Evolutionary conservation across 176 grass and related monocot species (phyloP).

Genomic region (Stipa capillata): DNA sequence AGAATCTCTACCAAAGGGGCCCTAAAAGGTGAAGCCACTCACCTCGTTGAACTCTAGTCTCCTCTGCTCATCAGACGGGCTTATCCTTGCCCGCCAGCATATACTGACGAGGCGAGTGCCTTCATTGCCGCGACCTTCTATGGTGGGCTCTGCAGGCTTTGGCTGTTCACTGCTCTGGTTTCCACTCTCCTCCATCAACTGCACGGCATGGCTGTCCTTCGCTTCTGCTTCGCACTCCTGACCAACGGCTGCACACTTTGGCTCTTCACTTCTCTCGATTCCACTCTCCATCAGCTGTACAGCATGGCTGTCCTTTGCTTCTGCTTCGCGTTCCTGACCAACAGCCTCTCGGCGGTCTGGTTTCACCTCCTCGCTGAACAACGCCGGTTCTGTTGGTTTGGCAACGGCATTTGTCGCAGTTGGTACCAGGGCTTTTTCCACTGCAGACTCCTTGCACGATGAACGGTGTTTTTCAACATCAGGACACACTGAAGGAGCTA

Average conservation of each 20-base stretch:
- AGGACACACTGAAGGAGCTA: not conserved
- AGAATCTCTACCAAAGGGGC: too few species aligned
- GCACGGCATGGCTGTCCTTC: not conserved
- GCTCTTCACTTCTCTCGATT: not conserved
- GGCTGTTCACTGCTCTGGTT: not conserved
- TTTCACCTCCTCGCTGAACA: not conserved
- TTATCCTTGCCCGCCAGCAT: not conserved
- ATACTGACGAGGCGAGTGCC: not conserved
- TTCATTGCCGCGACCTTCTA: not conserved
- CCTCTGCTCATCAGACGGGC: not conserved
- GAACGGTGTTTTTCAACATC: not conserved
- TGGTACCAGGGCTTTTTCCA: not conserved
- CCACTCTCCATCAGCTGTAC: not conserved
- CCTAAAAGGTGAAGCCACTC: not conserved
- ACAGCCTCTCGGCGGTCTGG: not conserved
- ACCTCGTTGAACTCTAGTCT: not conserved
- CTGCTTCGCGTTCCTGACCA: not conserved
- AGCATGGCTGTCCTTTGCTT: not conserved
- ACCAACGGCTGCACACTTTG: not conserved
- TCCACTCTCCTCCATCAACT: not conserved
- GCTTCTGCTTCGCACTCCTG: not conserved
- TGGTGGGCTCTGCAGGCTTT: not conserved
- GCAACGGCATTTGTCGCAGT: not conserved
- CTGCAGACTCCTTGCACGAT: not conserved
- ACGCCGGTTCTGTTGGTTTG: not conserved